phyloP scores from a whole-genome alignment of 1,284 basidiomycete genomes.

The Ceratobasidium sp. region DNA sequence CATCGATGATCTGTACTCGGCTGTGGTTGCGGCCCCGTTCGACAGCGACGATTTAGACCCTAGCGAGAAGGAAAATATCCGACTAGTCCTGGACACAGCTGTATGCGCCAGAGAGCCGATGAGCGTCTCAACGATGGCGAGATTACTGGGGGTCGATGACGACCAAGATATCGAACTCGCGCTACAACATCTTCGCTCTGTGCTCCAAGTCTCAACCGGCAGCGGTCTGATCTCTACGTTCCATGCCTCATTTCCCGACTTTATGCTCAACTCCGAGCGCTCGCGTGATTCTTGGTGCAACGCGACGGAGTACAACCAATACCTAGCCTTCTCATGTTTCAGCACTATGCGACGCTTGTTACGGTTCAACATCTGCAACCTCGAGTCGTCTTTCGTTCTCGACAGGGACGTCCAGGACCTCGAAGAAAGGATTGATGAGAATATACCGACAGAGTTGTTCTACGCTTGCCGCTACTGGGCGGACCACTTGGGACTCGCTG shows the following conservation, averaged over 20 bases:
- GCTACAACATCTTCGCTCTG: conserved; percentile 2
- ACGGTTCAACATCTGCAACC: conserved; percentile 9
- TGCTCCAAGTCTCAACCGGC: background rate
- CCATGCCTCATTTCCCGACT: background rate
- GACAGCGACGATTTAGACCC: background rate
- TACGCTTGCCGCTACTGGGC: background rate
- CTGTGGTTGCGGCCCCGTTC: background rate
- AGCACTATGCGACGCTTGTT: no score
- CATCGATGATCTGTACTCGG: conserved; percentile 1
- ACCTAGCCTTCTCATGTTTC: background rate
- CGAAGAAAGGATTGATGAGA: background rate
- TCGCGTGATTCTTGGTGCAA: background rate
- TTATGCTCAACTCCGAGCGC: background rate
- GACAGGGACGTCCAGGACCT: background rate
- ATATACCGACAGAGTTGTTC: background rate
- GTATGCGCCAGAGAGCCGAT: conserved; percentile 1
- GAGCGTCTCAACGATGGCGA: background rate
- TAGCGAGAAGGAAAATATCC: background rate
- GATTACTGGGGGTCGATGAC: background rate
- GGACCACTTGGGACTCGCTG: background rate
- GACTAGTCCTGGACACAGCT: background rate
- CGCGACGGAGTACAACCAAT: background rate
- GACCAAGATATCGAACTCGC: background rate
- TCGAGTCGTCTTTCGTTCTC: background rate
- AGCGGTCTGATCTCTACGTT: background rate